These are phyloP conservation scores for Cicer judaicum DNA, from an alignment of 306 rosid species.

Conservation along the genomic window DNA sequence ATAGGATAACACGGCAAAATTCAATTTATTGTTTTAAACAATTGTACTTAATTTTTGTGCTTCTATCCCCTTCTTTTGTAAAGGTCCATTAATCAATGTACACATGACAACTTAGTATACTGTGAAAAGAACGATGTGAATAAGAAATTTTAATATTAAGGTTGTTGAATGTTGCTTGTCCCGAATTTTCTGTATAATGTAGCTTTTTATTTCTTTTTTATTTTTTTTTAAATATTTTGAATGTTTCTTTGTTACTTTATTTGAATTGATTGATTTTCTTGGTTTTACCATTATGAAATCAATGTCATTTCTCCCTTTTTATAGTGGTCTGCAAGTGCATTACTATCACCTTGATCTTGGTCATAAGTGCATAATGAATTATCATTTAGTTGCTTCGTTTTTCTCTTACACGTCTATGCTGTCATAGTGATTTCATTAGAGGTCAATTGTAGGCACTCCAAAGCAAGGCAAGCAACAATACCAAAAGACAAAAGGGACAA, in stretches of 20 bases:
- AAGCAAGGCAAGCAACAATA: slow-evolving; percentile 82
- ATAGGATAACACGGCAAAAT: neutral
- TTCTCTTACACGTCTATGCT: slow-evolving; percentile 14
- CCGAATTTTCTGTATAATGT: neutral
- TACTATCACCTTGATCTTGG: neutral
- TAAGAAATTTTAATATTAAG: neutral
- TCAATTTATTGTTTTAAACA: neutral
- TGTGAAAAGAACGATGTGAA: neutral
- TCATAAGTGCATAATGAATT: slow-evolving; percentile 10
- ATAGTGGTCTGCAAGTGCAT: slow-evolving; percentile 26
- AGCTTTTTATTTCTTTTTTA: neutral
- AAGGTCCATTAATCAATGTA: slow-evolving; percentile 12
- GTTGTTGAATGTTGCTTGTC: neutral
- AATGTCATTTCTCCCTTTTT: neutral
- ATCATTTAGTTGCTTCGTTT: slow-evolving; percentile 16
- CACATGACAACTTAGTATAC: neutral
- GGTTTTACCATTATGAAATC: slow-evolving; percentile 32
- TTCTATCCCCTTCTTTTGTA: neutral
- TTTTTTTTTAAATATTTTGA: neutral
- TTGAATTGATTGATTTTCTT: slow-evolving; percentile 7
- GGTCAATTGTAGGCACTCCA: slow-evolving; percentile 78
- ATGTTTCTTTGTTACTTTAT: slow-evolving; percentile 5
- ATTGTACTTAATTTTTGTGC: neutral
- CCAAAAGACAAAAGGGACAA: slow-evolving; percentile 94
- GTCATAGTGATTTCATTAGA: slow-evolving; percentile 35